Evolutionary conservation across 2,329 filamentous ascomycete genomes (phyloP), one percentile per base, ranked within the genome.

Genomic region (Fulvia fulva): DNA sequence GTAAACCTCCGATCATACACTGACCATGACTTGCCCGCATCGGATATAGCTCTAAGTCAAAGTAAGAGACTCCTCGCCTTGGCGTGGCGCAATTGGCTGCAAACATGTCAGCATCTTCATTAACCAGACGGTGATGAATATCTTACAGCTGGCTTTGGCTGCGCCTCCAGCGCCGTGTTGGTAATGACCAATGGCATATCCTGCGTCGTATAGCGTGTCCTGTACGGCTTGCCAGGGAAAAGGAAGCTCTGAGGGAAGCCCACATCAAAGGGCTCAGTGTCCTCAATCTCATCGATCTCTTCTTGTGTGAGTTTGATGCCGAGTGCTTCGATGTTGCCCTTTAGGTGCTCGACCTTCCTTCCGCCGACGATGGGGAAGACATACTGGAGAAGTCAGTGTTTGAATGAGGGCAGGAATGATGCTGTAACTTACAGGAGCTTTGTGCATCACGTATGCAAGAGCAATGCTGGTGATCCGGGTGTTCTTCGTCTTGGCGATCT

Each of bases 311-410:
- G 75, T 54, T 80, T 74, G 32, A 91, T 74, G 0, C 76, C 78
- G 32, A 92, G 76, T 0, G 86, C 87, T 65, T 87, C 82, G 63
- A 91, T 87, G 67, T 90, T 91, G 57, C 79, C 80, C 69, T 86
- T 82, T 50, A 92, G 75, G 69, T 91, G 87, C 51, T 87, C 83
- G 16, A 89, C 71, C 65, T 85, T 90, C 9, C 87, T 80, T 0
- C 86, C 85, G 7, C 88, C 88, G 6, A 90, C 78, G 43, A 91
- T 84, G 1, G 89, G 89, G 68, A 89, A 90, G 12, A 91, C 62
- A 25, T 64, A 63, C 43, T 53, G n/a, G 23, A 46, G 7, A 2
- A 16, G 44, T 62, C 22, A 45, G 41, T n/a, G 22, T 45, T 3
- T n/a, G n/a, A 23, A 3, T 5, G n/a, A 49, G n/a, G 14, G 54